Percentiles rank a stretch among this genome's conserved stretches.
These are phyloP conservation scores for Scedosporium minutisporum DNA, from an alignment of 2,329 filamentous ascomycete genomes.

Conservation along the genomic window DNA sequence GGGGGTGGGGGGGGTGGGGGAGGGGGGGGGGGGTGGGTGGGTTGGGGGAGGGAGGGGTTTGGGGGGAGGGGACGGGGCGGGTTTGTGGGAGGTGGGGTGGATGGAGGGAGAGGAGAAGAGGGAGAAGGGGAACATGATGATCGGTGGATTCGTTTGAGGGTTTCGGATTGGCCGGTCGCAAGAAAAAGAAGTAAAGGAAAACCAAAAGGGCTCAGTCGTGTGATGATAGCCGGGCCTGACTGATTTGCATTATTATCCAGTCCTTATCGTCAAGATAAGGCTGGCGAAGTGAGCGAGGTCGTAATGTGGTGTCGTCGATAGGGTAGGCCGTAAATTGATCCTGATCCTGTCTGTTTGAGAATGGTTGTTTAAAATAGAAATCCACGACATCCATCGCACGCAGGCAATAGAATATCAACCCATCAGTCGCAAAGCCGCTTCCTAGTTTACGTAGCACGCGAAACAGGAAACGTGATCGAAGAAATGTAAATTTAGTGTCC, in stretches of 20 bases:
- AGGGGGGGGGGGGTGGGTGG: slow-evolving; percentile 36
- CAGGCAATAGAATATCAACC: background rate
- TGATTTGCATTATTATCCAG: background rate
- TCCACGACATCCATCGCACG: background rate
- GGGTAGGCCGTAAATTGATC: too few relatives aligned
- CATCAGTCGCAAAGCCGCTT: too few relatives aligned
- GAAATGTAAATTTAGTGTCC: too few relatives aligned
- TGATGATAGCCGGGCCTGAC: background rate
- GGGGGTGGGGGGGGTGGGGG: slow-evolving; percentile 60
- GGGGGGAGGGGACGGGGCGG: slow-evolving; percentile 46
- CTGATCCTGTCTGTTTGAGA: background rate
- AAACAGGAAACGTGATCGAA: too few relatives aligned
- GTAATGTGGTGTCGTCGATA: too few relatives aligned
- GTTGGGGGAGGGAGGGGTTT: too few relatives aligned
- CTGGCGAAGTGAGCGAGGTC: background rate
- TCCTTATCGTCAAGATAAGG: background rate
- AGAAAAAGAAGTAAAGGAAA: background rate
- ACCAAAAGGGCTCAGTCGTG: background rate
- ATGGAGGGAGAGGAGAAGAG: slow-evolving; percentile 28
- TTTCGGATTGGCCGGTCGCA: background rate
- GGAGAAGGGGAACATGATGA: slow-evolving; percentile 29
- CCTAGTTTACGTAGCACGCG: too few relatives aligned
- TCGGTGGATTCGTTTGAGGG: background rate
- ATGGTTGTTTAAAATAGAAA: background rate
- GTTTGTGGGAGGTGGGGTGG: too few relatives aligned